A percentile compares a stretch with the other conserved stretches of the same genome.
These are phyloP conservation scores for Fragaria iinumae DNA, from an alignment of 306 rosid species.

Conservation along the genomic window DNA sequence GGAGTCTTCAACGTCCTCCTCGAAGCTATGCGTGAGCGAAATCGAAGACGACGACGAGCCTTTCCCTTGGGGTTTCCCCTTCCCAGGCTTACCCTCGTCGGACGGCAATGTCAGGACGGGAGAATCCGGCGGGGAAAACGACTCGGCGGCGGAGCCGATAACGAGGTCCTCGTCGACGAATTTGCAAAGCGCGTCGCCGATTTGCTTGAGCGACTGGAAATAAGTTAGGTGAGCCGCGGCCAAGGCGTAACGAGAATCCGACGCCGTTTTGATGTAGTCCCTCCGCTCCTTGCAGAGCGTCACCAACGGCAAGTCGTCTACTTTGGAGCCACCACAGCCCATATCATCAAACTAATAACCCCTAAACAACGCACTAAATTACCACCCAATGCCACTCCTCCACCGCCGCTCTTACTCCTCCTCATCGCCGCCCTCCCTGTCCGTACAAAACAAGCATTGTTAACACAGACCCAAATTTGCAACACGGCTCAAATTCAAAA, in stretches of 20 bases:
- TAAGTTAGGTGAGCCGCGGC: constrained; percentile 90
- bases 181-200: constrained; percentile 73
- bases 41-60: constrained; percentile 54
- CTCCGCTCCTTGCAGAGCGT: constrained; percentile 72
- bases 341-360: constrained; percentile 37
- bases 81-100: constrained; percentile 50
- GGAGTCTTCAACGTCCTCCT: constrained; percentile 40
- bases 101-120: constrained; percentile 92
- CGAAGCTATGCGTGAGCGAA: constrained; percentile 30
- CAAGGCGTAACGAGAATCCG: constrained; percentile 76
- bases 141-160: constrained; percentile 26
- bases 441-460: constrained; percentile 49
- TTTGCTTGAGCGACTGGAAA: constrained; percentile 64
- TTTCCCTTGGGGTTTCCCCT: constrained; percentile 3
- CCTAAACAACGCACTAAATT: constrained; percentile 19
- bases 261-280: constrained; percentile 66
- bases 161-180: constrained; percentile 82
- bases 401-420: constrained; percentile 7
- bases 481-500: neutral
- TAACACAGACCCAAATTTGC: constrained; percentile 14
- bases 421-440: constrained; percentile 41
- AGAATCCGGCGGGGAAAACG: constrained; percentile 47
- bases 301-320: constrained; percentile 79
- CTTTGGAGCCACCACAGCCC: constrained; percentile 95
- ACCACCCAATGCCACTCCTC: constrained; percentile 16